These are phyloP conservation scores for Saccharomycopsis javanensis DNA, from an alignment of 805 yeast genomes.

Conservation along the genomic window DNA sequence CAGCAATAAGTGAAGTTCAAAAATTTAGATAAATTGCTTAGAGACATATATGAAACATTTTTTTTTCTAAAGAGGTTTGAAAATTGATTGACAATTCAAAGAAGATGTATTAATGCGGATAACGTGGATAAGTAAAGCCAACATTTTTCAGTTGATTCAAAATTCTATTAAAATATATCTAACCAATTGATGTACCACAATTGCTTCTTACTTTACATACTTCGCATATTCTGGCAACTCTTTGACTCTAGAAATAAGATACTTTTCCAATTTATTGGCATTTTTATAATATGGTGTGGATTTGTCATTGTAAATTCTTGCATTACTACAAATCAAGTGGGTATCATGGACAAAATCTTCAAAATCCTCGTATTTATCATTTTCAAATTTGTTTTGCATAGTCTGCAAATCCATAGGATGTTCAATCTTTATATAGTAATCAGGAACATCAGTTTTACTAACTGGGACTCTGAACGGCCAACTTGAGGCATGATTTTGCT, in stretches of 20 bases:
- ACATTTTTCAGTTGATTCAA: too few relatives aligned
- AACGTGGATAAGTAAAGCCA: too few relatives aligned
- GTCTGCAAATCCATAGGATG: constrained; percentile 98
- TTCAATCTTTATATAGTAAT: constrained; percentile 89
- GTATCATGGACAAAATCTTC: constrained; percentile 90
- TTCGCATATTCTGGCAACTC: constrained; percentile 77
- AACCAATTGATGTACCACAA: too few relatives aligned
- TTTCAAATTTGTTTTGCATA: constrained; percentile 88
- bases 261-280: constrained; percentile 89
- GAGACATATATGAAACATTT: too few relatives aligned
- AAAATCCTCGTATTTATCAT: constrained; percentile 82
- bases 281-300: constrained; percentile 91
- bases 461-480: constrained; percentile 98
- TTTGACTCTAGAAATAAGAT: constrained; percentile 67
- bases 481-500: constrained; percentile 87
- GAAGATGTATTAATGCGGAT: too few relatives aligned
- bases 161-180: too few relatives aligned
- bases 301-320: constrained; percentile 88
- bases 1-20: too few relatives aligned
- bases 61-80: too few relatives aligned
- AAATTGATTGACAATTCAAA: too few relatives aligned
- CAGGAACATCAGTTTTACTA: constrained; percentile 87
- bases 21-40: too few relatives aligned
- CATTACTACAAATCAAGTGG: constrained; percentile 76
- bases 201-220: constrained; percentile 18